These are phyloP conservation scores for Aspergillus puulaauensis DNA, from an alignment of 2,329 filamentous ascomycete species.

Conservation along the genomic window DNA sequence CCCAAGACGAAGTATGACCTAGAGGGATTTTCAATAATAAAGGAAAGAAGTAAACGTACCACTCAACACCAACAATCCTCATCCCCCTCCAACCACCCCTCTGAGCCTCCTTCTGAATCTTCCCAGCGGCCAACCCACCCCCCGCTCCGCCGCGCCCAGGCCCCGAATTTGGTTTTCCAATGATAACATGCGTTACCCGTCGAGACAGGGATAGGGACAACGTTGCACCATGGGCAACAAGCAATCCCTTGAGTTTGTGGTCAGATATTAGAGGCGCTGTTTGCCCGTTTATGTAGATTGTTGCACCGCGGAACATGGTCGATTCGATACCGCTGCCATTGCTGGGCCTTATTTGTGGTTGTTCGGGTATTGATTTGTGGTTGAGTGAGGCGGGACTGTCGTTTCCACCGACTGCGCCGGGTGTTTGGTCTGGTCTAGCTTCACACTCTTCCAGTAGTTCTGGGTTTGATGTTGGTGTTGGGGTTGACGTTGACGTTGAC, in stretches of 20 bases:
- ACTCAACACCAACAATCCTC: slow-evolving; percentile 79
- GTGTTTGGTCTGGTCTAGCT: background rate
- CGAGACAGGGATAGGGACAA: slow-evolving; percentile 71
- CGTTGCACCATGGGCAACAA: slow-evolving; percentile 71
- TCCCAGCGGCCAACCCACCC: slow-evolving; percentile 72
- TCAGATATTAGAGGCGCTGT: slow-evolving; percentile 80
- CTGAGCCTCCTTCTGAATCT: slow-evolving; percentile 77
- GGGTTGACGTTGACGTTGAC: no score
- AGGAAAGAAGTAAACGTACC: slow-evolving; percentile 51
- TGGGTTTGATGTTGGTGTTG: background rate
- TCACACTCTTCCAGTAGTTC: background rate
- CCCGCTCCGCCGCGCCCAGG: slow-evolving; percentile 62
- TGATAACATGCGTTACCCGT: slow-evolving; percentile 80
- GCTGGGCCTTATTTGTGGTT: background rate
- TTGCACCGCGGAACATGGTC: slow-evolving; percentile 67
- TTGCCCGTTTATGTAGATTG: slow-evolving; percentile 84
- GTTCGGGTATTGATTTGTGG: background rate
- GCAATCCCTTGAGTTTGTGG: slow-evolving; percentile 76
- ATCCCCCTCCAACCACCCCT: slow-evolving; percentile 67
- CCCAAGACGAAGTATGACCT: background rate
- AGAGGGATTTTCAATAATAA: background rate
- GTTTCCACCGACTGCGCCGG: background rate
- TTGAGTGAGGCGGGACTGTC: background rate
- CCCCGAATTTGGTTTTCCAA: slow-evolving; percentile 59
- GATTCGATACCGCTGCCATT: background rate